Evolutionary conservation across 1,284 basidiomycete genomes (phyloP).

Genomic region (Apiotrichum gamsii): DNA sequence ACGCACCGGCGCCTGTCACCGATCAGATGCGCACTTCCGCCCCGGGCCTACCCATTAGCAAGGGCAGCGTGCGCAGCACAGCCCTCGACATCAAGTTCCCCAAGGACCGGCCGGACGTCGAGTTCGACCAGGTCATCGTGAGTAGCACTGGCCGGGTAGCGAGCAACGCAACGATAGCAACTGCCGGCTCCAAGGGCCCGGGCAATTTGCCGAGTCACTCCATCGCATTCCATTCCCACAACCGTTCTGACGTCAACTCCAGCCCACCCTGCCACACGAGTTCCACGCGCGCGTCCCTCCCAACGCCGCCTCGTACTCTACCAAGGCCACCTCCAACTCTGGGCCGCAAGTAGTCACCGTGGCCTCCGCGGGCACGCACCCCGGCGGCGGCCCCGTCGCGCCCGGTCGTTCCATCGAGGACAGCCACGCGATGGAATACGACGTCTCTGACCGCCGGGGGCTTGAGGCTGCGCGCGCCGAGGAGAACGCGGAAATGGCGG

Average conservation of each 20-base stretch:
- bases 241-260: not conserved
- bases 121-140: conserved; percentile 35
- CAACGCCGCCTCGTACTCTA: conserved; percentile 3
- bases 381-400: conserved; percentile 58
- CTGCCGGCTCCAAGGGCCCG: no score
- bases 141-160: conserved; percentile 7
- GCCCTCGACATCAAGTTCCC: conserved; percentile 17
- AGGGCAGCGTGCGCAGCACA: not conserved
- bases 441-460: no score
- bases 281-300: no score
- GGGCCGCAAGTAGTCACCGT: conserved; percentile 67
- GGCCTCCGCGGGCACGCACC: conserved; percentile 59
- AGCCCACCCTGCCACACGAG: conserved; percentile 45
- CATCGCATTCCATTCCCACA: no score
- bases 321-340: conserved; percentile 9
- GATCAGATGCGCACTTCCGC: conserved; percentile 26
- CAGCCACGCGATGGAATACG: conserved; percentile 1
- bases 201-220: no score
- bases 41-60: conserved; percentile 33
- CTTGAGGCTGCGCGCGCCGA: no score
- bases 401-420: not conserved
- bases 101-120: conserved; percentile 13
- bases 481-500: not conserved
- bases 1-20: no score
- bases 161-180: no score